Base-by-base conservation (phyloP, 768 basidiomycete genomes). In the Clavulina sp. region DNA sequence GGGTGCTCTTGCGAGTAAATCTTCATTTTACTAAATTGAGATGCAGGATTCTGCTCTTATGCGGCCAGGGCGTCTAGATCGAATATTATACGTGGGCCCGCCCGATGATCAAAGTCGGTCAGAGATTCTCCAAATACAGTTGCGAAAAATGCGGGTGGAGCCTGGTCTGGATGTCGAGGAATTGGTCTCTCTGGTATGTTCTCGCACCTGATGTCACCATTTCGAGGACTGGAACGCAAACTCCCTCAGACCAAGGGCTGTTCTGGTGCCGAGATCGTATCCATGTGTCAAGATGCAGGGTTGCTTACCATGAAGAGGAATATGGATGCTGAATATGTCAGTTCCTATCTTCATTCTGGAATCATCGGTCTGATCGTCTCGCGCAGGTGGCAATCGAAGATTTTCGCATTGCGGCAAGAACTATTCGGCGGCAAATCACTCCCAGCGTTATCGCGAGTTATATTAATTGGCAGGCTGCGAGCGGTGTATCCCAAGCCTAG, bases 221-320 rank as follows among this genome's bases (percentile, higher is more conserved):
- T 38, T 21, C 13, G 7, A 9, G 23, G 34, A 38, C 36, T 38
- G 13, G 21, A 21, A 5, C 16, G 30, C 30, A 41, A 1, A 3
- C n/a, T 55, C 49, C 52, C 26, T 9, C 43, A 97, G 95, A 84
- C 91, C 1, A 79, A 84, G 6, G 95, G 93, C 1, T 99, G 89
- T 62, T 97, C 92, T 19, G 95, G 95, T 3, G 95, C 95, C 4
- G 95, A 99, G 64, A 78, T 97, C 31, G 73, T 77, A 4, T 80
- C 83, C 5, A 73, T 97, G 41, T 97, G 92, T 62, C 95, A 97
- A 66, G 93, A 99, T 64, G 95, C 95, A 3, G 95, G 93, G 0
- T 64, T 97, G 56, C 62, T 81, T 50, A 85, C 91, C 0, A 97
- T 99, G 95, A 80, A 84, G 57, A 72, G 76, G 50, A 75, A 96